Conservation (phyloP, 176 grass and related monocot species). For the Avena insularis region DNA sequence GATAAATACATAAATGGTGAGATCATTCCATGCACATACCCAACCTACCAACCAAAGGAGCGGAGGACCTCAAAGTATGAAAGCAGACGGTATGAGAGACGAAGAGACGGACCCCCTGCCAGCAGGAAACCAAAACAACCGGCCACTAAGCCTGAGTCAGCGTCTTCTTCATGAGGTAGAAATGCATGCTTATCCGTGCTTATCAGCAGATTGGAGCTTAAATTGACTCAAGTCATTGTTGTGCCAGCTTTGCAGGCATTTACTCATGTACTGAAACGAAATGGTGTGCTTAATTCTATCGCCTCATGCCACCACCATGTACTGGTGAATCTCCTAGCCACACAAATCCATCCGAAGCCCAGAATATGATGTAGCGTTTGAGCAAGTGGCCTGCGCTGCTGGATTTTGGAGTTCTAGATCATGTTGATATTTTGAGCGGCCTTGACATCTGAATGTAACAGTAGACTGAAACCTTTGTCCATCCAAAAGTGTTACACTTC, state of each 20-base stretch:
- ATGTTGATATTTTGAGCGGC: constrained; percentile 38
- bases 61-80: constrained; percentile 79
- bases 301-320: neutral
- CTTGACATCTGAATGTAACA: constrained; percentile 42
- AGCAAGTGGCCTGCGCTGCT: constrained; percentile 24
- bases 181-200: neutral
- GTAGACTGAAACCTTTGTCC: neutral
- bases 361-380: constrained; percentile 18
- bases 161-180: constrained; percentile 62
- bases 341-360: neutral
- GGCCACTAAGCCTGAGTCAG: constrained; percentile 51
- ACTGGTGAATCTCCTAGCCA: neutral
- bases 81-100: constrained; percentile 85
- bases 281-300: constrained; percentile 19
- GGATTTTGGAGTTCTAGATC: constrained; percentile 36
- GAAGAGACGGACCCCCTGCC: constrained; percentile 72
- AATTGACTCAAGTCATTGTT: neutral
- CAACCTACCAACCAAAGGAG: constrained; percentile 97
- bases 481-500: constrained; percentile 6
- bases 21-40: constrained; percentile 96
- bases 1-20: constrained; percentile 99
- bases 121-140: constrained; percentile 61
- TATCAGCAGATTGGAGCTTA: neutral
- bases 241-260: constrained; percentile 20
- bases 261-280: constrained; percentile 6